Conservation (phyloP, 2,329 filamentous ascomycete genomes). For the Bipolaris gigantea region DNA sequence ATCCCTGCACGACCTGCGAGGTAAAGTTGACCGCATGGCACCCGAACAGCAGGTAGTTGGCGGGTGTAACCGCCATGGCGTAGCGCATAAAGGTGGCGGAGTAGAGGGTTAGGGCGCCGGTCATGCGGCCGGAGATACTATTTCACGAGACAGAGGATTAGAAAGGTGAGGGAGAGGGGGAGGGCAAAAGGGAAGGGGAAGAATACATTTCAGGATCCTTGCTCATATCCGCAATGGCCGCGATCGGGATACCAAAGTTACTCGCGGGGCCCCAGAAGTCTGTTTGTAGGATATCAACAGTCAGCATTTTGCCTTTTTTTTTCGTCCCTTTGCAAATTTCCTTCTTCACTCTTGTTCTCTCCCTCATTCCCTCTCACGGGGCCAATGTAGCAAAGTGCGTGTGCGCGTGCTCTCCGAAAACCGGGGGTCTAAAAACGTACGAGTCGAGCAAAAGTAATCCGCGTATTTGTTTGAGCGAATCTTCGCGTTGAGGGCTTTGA, state of each 20-base stretch:
- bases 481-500: conserved; percentile 57
- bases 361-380: no score
- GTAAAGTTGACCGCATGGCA: conserved; percentile 68
- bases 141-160: not conserved
- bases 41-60: conserved; percentile 69
- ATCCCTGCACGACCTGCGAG: conserved; percentile 63
- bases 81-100: conserved; percentile 69
- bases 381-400: no score
- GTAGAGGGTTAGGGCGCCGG: conserved; percentile 62
- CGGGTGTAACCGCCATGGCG: conserved; percentile 63
- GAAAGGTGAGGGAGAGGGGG: not conserved
- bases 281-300: conserved; percentile 25
- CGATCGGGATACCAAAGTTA: conserved; percentile 59
- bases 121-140: conserved; percentile 69
- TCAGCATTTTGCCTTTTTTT: no score
- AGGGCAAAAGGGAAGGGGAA: not conserved
- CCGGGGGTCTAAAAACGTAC: conserved; percentile 44
- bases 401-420: not conserved
- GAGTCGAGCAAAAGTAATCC: conserved; percentile 58
- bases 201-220: conserved; percentile 57
- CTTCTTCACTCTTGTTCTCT: no score
- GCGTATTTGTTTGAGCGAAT: conserved; percentile 54
- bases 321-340: no score
- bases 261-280: conserved; percentile 57
- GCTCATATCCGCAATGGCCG: conserved; percentile 57